Evolutionary conservation across 2,329 filamentous ascomycete genomes (phyloP), one percentile per base, ranked within the genome.

Genomic region (Verticillium longisporum): DNA sequence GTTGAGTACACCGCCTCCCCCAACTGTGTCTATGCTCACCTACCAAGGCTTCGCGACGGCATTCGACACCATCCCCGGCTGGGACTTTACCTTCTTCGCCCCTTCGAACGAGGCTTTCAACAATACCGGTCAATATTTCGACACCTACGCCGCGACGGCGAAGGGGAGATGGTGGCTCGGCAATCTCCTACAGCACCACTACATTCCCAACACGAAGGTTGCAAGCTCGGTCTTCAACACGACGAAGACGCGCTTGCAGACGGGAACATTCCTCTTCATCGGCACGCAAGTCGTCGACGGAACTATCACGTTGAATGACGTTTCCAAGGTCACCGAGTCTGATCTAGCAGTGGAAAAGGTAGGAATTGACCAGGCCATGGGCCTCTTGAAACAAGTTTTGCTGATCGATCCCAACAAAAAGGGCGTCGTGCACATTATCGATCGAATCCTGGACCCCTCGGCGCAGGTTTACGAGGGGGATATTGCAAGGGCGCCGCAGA

Each of bases 81-180:
- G 67, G 67, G 65, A 67, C 18, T 73, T 68, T 54, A 72, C 68
- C 31, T 71, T 72, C 60, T 72, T 73, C 55, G 71, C 69, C 2
- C 69, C 69, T 3, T 70, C 67, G 1, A 66, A 72, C 38, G 63
- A 65, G 3, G 70, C 70, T 10, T 73, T 73, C 56, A 65, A 66
- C 15, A 63, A 70, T 34, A 72, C 69, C 0, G 68, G 69, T 1
- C 41, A 66, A 37, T 72, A 72, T 60, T 71, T 67, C 41, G 62
- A 63, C 6, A 71, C 66, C 3, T 69, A 63, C 55, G 61, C 61
- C n/a, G 58, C 54, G 15, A 69, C 70, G 7, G 64, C 65, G 2
- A 72, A 70, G 41, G 69, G 67, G 2, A 69, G 68, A 55, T 68
- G 66, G 63, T 71, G 68, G 66, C 62, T 71, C 0, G 70, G 70